These are phyloP conservation scores for Rhazya stricta DNA, from an alignment of 257 asterid genomes.

Conservation along the genomic window DNA sequence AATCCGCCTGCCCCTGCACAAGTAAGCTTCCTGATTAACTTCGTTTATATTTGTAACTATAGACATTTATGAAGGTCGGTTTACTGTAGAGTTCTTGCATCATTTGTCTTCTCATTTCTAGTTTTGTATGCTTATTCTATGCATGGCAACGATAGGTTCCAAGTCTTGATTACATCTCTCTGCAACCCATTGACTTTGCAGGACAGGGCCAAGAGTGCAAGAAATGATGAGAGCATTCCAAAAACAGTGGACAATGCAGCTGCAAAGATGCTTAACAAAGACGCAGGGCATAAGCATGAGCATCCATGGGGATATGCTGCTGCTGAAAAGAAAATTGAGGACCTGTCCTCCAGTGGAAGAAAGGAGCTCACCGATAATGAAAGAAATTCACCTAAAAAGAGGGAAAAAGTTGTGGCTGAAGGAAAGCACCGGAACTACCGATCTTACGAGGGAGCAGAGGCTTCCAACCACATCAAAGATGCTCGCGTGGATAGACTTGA, in stretches of 20 bases:
- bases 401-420: background rate
- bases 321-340: conserved; percentile 15
- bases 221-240: background rate
- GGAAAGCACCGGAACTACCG: background rate
- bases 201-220: conserved; percentile 26
- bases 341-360: background rate
- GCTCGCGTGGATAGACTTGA: background rate
- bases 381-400: background rate
- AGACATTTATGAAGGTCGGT: background rate
- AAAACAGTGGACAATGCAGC: conserved; percentile 16
- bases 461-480: conserved; percentile 26
- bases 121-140: background rate
- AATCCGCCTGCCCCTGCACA: conserved; percentile 31
- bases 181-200: conserved; percentile 26
- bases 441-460: background rate
- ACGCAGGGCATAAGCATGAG: conserved; percentile 7
- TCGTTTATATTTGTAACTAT: background rate
- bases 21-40: conserved; percentile 27
- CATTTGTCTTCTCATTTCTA: background rate
- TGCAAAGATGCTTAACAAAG: conserved; percentile 18
- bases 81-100: background rate
- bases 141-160: background rate
- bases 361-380: background rate
- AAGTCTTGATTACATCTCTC: background rate
- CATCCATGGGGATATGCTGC: conserved; percentile 6